Evolutionary conservation across 1,284 basidiomycete genomes (phyloP), one percentile per base, ranked within the genome.

Genomic region (Entoloma clypeatum): DNA sequence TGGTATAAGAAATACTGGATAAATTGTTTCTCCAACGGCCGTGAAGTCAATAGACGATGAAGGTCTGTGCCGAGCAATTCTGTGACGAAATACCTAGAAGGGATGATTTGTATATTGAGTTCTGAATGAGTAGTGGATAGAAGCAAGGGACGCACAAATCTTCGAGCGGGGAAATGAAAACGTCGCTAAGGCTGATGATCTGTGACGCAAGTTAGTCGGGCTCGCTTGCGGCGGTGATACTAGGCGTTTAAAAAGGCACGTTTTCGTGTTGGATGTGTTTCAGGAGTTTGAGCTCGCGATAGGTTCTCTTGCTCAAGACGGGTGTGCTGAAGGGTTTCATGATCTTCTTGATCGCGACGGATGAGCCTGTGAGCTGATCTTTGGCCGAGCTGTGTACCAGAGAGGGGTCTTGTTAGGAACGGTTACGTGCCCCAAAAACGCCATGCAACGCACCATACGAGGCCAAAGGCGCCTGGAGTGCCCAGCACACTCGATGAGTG

Each of bases 1-100:
- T 99, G 95, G 71, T 99, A 99, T 27, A 99, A 73, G 74, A 99
- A 99, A 68, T 99, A 99, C 63, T 99, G 95, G 49, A 99, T 99
- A 67, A 99, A 99, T 64, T 99, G 95, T 74, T 99, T 99, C 72
- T 99, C 95, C 52, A 99, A 75, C 17, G 95, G 95, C 39, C 95
- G 77, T 36, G 92, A 95, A 14, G 96, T 99, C 53, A 99, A 78
- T 23, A 99, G 79, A 50, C 95, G 89, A 64, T 99, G 95, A 11
- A 99, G 77, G 70, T 99, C 95, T 48, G 95, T 99, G 41, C 96
- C 95, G 32, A 99, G 81, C 7, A 99, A 82, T 61, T 99, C 95
- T n/a, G 96, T 99, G 43, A 99, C 96, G 64, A 99, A 99, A 74
- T 99, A 99, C 56, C 89, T 92, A 57, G 4, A 13, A 21, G 27